Percentiles rank a stretch among this genome's conserved stretches.
Conservation (phyloP, 2,329 filamentous ascomycete genomes). For the Epichloe glyceriae region DNA sequence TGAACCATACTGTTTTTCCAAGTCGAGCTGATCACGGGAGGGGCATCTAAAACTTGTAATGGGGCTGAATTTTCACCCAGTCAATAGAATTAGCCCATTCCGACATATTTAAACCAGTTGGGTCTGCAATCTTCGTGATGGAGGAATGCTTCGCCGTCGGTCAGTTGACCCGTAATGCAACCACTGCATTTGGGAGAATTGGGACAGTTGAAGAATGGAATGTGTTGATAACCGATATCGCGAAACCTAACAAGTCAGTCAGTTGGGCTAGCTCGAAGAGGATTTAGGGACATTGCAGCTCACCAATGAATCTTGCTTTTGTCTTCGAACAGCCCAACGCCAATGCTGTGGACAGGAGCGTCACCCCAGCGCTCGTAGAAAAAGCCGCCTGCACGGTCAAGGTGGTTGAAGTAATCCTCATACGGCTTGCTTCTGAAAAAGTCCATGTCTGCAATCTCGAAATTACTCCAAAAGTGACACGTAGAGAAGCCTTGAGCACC, state of each 20-base stretch:
- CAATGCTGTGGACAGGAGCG: constrained; percentile 92
- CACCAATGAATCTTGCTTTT: constrained; percentile 85
- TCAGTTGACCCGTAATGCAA: constrained; percentile 77
- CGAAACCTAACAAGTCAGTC: constrained; percentile 64
- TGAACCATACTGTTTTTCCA: not conserved
- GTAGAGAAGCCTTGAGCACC: constrained; percentile 90
- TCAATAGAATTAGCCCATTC: constrained; percentile 48
- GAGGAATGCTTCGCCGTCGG: constrained; percentile 75
- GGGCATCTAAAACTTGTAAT: not conserved
- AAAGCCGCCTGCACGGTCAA: constrained; percentile 94
- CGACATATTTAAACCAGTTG: constrained; percentile 93
- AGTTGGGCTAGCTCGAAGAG: not conserved
- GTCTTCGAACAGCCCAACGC: constrained; percentile 84
- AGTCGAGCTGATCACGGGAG: not conserved
- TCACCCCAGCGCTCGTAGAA: constrained; percentile 99
- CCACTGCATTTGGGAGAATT: constrained; percentile 89
- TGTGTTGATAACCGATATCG: constrained; percentile 96
- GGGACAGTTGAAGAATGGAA: constrained; percentile 97
- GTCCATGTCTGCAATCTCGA: constrained; percentile 85
- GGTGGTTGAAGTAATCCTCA: constrained; percentile 90
- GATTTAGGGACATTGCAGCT: constrained; percentile 17
- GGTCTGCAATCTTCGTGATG: constrained; percentile 87
- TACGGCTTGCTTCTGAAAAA: constrained; percentile 89
- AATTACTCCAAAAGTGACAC: constrained; percentile 99
- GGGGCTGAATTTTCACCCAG: not conserved